Percentiles rank a stretch among this genome's conserved stretches.
Conservation (phyloP, 768 basidiomycete species). For the Mycena rebaudengoi region DNA sequence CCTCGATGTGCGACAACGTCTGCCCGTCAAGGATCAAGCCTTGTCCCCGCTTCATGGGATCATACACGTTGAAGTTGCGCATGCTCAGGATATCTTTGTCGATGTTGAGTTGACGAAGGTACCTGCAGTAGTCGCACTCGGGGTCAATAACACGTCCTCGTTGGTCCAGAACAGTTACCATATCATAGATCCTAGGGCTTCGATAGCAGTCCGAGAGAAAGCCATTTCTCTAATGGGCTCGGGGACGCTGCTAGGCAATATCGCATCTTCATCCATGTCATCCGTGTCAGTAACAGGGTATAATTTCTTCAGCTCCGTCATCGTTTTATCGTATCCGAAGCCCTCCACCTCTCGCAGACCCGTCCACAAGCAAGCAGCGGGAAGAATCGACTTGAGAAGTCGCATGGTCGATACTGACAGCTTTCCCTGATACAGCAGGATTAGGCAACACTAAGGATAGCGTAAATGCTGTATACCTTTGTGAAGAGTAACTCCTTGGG, state of each 20-base stretch:
- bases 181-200: conserved; percentile 90
- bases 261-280: conserved; percentile 51
- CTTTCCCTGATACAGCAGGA: conserved; percentile 70
- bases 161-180: conserved; percentile 61
- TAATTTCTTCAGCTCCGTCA: conserved; percentile 71
- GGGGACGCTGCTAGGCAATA: conserved; percentile 62
- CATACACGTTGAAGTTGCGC: conserved; percentile 97
- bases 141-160: conserved; percentile 39
- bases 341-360: conserved; percentile 86
- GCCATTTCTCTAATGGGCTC: conserved; percentile 79
- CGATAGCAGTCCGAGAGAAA: conserved; percentile 71
- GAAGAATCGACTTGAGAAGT: conserved; percentile 81
- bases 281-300: conserved; percentile 60
- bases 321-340: conserved; percentile 73
- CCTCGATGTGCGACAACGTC: conserved; percentile 94
- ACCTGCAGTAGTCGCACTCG: conserved; percentile 60
- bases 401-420: conserved; percentile 85
- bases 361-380: conserved; percentile 88
- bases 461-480: conserved; percentile 62
- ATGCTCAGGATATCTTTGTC: conserved; percentile 95
- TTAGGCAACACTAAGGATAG: not conserved
- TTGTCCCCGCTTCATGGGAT: conserved; percentile 92
- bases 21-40: conserved; percentile 92
- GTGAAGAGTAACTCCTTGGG: conserved; percentile 92
- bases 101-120: conserved; percentile 92